These are phyloP conservation scores for Cladosporium sp. DNA, from an alignment of 2,329 filamentous ascomycete genomes.

Conservation along the genomic window DNA sequence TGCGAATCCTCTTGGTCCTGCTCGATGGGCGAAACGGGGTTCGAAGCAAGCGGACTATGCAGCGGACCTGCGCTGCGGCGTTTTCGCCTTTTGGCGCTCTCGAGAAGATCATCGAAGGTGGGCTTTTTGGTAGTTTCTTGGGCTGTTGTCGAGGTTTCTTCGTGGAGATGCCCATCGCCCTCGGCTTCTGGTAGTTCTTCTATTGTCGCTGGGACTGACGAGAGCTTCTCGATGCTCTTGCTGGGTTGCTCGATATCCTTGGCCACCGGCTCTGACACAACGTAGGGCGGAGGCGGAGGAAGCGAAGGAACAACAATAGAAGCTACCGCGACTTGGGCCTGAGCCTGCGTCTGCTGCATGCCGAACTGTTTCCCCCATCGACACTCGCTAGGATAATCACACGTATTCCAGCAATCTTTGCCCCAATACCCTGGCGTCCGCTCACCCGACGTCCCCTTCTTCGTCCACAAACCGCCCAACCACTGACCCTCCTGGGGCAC, in stretches of 20 bases:
- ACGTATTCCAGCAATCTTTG: constrained; percentile 42
- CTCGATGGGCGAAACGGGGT: constrained; percentile 19
- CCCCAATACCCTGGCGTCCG: constrained; percentile 4
- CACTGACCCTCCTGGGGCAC: constrained; percentile 17
- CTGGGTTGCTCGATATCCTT: constrained; percentile 13
- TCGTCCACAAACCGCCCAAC: constrained; percentile 18
- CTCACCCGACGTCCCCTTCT: constrained; percentile 9
- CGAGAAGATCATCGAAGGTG: constrained; percentile 25
- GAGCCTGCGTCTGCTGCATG: constrained; percentile 14
- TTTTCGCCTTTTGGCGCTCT: constrained; percentile 26
- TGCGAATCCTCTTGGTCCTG: not conserved
- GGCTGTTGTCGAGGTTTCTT: not conserved
- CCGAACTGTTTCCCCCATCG: constrained; percentile 36
- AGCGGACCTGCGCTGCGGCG: constrained; percentile 20
- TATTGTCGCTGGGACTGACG: not conserved
- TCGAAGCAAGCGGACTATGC: constrained; percentile 24
- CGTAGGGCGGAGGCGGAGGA: not conserved
- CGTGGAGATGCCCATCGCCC: not conserved
- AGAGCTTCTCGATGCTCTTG: not conserved
- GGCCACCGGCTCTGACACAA: not conserved
- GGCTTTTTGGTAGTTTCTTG: constrained; percentile 23
- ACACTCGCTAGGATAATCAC: constrained; percentile 46
- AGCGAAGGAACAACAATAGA: constrained; percentile 11
- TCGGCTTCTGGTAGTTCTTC: not conserved
- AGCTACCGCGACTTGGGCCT: constrained; percentile 8